Conservation (phyloP, 1,139 yeast species). For the Pichia sp. region DNA sequence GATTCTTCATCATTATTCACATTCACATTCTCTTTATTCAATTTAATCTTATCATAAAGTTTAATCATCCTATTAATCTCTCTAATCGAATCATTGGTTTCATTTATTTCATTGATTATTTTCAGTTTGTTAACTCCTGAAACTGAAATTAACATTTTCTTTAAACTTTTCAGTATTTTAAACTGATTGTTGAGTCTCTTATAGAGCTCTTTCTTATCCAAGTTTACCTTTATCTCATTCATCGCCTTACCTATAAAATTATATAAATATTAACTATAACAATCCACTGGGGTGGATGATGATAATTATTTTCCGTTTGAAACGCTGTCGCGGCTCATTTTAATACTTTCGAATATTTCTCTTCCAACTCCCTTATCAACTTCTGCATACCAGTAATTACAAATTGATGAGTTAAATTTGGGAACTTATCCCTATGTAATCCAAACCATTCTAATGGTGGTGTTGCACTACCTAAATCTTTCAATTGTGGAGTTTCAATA, state of each 20-base stretch:
- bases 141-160: too few species aligned
- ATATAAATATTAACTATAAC: slow-evolving; percentile 8
- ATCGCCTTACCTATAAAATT: background rate
- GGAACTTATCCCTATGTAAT: slow-evolving; percentile 74
- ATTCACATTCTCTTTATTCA: too few species aligned
- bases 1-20: too few species aligned
- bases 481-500: slow-evolving; percentile 82
- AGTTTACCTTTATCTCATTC: too few species aligned
- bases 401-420: slow-evolving; percentile 76
- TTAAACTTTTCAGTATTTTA: too few species aligned
- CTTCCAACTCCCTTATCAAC: slow-evolving; percentile 55
- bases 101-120: too few species aligned
- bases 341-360: slow-evolving; percentile 40
- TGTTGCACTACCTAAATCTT: slow-evolving; percentile 91
- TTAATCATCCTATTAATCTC: too few species aligned
- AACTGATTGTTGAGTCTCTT: too few species aligned
- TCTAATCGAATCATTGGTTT: too few species aligned
- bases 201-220: too few species aligned
- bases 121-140: too few species aligned
- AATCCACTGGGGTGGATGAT: background rate
- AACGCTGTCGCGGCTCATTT: slow-evolving; percentile 8
- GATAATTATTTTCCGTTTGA: too few species aligned
- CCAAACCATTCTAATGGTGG: slow-evolving; percentile 99
- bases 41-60: background rate
- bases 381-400: slow-evolving; percentile 69